A percentile compares a stretch with the other conserved stretches of the same genome.
phyloP scores from a whole-genome alignment of 2,329 filamentous ascomycete species.

The Hysterium pulicare region DNA sequence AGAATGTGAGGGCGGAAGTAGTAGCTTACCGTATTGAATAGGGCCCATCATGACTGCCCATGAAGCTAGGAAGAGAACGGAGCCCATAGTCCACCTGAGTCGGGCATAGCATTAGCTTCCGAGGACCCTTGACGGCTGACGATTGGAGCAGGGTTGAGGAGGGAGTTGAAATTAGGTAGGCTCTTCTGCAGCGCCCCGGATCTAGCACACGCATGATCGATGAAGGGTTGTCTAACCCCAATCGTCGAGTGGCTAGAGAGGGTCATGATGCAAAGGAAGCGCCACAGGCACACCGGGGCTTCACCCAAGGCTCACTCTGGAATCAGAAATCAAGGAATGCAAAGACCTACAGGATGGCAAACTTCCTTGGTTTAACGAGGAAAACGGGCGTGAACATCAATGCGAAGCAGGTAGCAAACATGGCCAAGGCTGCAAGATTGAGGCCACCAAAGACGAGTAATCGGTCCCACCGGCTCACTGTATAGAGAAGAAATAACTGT shows the following conservation, averaged over 20 bases:
- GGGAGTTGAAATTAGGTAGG: slow-evolving; percentile 28
- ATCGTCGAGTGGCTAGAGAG: slow-evolving; percentile 35
- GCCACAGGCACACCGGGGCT: slow-evolving; percentile 13
- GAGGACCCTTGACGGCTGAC: slow-evolving; percentile 18
- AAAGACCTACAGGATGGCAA: slow-evolving; percentile 87
- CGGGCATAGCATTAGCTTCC: slow-evolving; percentile 35
- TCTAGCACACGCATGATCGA: slow-evolving; percentile 42
- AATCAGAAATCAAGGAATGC: slow-evolving; percentile 13
- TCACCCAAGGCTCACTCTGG: slow-evolving; percentile 16
- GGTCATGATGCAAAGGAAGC: slow-evolving; percentile 22
- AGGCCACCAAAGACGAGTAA: slow-evolving; percentile 88
- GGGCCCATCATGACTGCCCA: slow-evolving; percentile 96
- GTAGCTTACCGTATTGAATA: slow-evolving; percentile 61
- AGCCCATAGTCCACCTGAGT: slow-evolving; percentile 89
- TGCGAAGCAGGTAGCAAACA: slow-evolving; percentile 91
- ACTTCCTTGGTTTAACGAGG: slow-evolving; percentile 80
- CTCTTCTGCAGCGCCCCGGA: slow-evolving; percentile 35
- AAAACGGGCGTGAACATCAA: slow-evolving; percentile 73
- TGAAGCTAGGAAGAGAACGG: slow-evolving; percentile 81
- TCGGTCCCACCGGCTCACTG: slow-evolving; percentile 97
- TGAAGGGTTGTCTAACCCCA: slow-evolving; percentile 28
- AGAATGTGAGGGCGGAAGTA: slow-evolving; percentile 13
- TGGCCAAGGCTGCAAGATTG: slow-evolving; percentile 82
- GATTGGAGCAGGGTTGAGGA: slow-evolving; percentile 19
- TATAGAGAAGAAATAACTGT: slow-evolving; percentile 17